Evolutionary conservation across 2,329 filamentous ascomycete species (phyloP).

Genomic region (Byssochlamys sp.): DNA sequence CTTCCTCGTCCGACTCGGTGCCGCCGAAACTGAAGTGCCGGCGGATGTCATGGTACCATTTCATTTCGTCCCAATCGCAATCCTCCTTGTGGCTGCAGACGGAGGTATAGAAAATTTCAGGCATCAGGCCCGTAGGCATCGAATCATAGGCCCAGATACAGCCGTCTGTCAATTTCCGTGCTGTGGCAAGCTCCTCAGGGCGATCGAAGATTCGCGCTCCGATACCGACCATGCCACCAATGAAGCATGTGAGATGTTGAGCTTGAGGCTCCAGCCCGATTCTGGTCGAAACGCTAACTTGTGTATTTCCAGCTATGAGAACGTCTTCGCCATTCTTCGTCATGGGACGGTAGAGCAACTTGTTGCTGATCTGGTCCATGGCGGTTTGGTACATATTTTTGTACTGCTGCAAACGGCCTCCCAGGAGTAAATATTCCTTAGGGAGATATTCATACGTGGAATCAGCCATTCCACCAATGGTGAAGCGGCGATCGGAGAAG

Average conservation of each 20-base stretch:
- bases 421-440: constrained; percentile 39
- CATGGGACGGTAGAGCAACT: constrained; percentile 38
- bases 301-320: constrained; percentile 29
- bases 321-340: constrained; percentile 30
- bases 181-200: constrained; percentile 46
- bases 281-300: constrained; percentile 10
- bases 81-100: constrained; percentile 36
- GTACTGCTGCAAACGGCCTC: constrained; percentile 33
- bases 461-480: constrained; percentile 39
- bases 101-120: constrained; percentile 47
- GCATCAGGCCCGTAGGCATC: constrained; percentile 52
- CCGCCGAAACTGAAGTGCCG: constrained; percentile 7
- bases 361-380: constrained; percentile 29
- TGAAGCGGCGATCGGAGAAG: constrained; percentile 27
- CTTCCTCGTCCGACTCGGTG: background rate
- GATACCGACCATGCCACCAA: constrained; percentile 53
- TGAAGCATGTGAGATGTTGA: constrained; percentile 52
- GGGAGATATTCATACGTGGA: constrained; percentile 44
- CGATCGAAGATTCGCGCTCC: constrained; percentile 49
- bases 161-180: constrained; percentile 48
- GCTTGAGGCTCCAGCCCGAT: constrained; percentile 28
- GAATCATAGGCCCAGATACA: constrained; percentile 54
- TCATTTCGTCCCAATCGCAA: constrained; percentile 47
- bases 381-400: constrained; percentile 34
- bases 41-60: constrained; percentile 24